A percentile compares a stretch with the other conserved stretches of the same genome.
phyloP scores from a whole-genome alignment of 1,139 yeast species.

The Nakaseomyces glabratus region DNA sequence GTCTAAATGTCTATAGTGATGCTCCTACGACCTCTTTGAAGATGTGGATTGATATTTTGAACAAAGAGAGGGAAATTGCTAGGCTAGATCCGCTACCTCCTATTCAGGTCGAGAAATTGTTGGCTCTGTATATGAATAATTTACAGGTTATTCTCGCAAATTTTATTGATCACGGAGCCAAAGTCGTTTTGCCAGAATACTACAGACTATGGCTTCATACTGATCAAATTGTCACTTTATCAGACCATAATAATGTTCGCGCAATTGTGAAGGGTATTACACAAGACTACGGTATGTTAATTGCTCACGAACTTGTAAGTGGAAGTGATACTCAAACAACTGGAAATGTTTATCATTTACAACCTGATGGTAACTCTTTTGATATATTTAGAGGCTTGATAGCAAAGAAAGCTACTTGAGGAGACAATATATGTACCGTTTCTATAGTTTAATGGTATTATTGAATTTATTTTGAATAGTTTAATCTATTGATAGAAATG shows the following conservation, averaged over 20 bases:
- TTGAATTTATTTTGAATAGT: not conserved
- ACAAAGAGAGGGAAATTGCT: slow-evolving; percentile 38
- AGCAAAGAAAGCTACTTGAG: slow-evolving; percentile 41
- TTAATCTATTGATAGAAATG: no score
- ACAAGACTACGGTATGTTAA: slow-evolving; percentile 68
- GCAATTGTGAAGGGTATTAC: slow-evolving; percentile 78
- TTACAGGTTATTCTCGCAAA: slow-evolving; percentile 52
- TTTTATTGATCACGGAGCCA: slow-evolving; percentile 58
- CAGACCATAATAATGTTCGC: slow-evolving; percentile 40
- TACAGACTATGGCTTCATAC: slow-evolving; percentile 82
- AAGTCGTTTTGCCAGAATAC: slow-evolving; percentile 61
- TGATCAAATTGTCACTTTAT: slow-evolving; percentile 49
- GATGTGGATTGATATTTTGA: slow-evolving; percentile 51
- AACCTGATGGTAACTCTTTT: slow-evolving; percentile 96
- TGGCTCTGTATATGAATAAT: slow-evolving; percentile 62
- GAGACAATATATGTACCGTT: not conserved
- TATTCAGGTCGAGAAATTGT: slow-evolving; percentile 50
- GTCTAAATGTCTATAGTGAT: slow-evolving; percentile 74
- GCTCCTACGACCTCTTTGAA: slow-evolving; percentile 91
- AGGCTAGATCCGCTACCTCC: slow-evolving; percentile 42
- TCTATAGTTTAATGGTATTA: not conserved
- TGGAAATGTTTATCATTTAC: slow-evolving; percentile 57
- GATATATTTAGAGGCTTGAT: slow-evolving; percentile 90
- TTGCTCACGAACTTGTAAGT: slow-evolving; percentile 55
- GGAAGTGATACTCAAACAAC: slow-evolving; percentile 36